phyloP scores from a whole-genome alignment of 495 filamentous ascomycete species.

The Aspergillus saccharolyticus region DNA sequence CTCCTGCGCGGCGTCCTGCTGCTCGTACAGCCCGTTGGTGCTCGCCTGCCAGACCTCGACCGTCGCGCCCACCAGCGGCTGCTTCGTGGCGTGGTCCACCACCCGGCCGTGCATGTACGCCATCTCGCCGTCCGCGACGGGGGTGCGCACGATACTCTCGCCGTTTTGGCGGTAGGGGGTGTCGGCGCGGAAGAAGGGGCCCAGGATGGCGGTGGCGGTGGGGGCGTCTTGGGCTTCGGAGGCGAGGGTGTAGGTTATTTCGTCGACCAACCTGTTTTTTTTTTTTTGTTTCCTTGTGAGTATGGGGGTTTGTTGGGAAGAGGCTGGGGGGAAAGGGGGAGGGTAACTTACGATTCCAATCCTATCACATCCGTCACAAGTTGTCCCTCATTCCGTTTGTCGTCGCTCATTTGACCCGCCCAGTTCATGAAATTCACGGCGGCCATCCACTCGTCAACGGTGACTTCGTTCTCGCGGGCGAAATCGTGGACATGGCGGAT shows the following conservation, averaged over 20 bases:
- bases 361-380: conserved; percentile 69
- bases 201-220: conserved; percentile 69
- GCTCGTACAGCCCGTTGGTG: conserved; percentile 75
- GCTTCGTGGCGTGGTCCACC: conserved; percentile 48
- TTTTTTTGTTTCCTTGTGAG: conserved; percentile 1
- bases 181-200: conserved; percentile 72
- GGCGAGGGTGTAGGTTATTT: conserved; percentile 66
- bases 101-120: conserved; percentile 62
- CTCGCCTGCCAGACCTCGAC: conserved; percentile 77
- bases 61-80: conserved; percentile 55
- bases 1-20: conserved; percentile 65
- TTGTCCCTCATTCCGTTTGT: conserved; percentile 68
- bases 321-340: not conserved
- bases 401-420: conserved; percentile 65
- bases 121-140: conserved; percentile 48
- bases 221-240: conserved; percentile 44
- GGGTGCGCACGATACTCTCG: conserved; percentile 55
- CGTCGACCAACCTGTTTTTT: conserved; percentile 56
- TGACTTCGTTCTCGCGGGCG: conserved; percentile 46
- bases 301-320: not conserved
- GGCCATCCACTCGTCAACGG: conserved; percentile 45
- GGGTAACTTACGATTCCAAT: conserved; percentile 53
- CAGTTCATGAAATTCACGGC: conserved; percentile 59
- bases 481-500: conserved; percentile 46
- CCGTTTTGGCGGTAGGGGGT: conserved; percentile 60